phyloP scores from a whole-genome alignment of 805 yeast genomes.

The Yamadazyma philogaea region DNA sequence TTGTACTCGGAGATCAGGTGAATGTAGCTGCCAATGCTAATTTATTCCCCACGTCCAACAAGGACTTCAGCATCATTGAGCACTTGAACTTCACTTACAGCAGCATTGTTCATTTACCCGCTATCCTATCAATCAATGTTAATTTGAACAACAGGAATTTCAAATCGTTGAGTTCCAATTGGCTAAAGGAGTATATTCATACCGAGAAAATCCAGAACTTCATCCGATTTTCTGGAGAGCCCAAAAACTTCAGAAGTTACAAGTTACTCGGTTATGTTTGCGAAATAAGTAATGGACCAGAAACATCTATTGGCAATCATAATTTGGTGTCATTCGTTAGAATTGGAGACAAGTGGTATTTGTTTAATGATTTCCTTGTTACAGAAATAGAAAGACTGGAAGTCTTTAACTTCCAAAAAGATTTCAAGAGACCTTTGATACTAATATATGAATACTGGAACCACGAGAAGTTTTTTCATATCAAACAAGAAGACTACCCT shows the following conservation, averaged over 20 bases:
- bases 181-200: constrained; percentile 12
- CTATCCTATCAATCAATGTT: constrained; percentile 60
- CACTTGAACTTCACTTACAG: constrained; percentile 9
- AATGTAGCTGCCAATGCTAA: constrained; percentile 4
- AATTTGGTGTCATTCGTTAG: constrained; percentile 60
- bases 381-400: constrained; percentile 70
- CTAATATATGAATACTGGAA: constrained; percentile 54
- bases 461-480: constrained; percentile 36
- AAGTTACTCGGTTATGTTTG: constrained; percentile 70
- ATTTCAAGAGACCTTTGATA: constrained; percentile 85
- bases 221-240: constrained; percentile 7
- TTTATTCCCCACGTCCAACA: constrained; percentile 6
- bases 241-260: constrained; percentile 41
- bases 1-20: constrained; percentile 30
- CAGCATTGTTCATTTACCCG: constrained; percentile 40
- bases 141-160: constrained; percentile 54
- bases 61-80: constrained; percentile 3
- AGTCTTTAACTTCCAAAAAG: constrained; percentile 63
- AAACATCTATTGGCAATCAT: constrained; percentile 40
- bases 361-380: constrained; percentile 91
- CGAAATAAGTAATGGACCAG: constrained; percentile 51
- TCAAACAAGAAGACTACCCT: constrained; percentile 24
- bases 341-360: constrained; percentile 60
- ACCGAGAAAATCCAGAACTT: constrained; percentile 2
- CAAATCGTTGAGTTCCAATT: constrained; percentile 13